phyloP scores from a whole-genome alignment of 73 alveolate genomes.

The Halteria grandinella region DNA sequence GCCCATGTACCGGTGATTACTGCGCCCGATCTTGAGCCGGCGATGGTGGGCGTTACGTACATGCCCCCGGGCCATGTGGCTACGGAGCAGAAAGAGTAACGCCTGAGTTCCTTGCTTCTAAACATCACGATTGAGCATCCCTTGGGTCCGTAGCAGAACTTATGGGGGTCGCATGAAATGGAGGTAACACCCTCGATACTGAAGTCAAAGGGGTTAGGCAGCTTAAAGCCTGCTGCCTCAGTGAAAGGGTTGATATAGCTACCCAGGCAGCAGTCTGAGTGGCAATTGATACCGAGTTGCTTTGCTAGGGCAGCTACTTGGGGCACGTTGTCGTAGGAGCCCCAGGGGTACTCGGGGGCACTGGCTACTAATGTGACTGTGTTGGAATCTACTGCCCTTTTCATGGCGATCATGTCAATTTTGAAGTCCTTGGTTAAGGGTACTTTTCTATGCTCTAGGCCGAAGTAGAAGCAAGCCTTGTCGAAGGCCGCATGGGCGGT shows the following conservation, averaged over 20 bases:
- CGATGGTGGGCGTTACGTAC: slow-evolving; percentile 86
- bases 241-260: slow-evolving; percentile 92
- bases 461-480: slow-evolving; percentile 92
- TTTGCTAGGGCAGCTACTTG: slow-evolving; percentile 81
- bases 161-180: slow-evolving; percentile 98
- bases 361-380: slow-evolving; percentile 91
- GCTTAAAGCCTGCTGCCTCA: slow-evolving; percentile 82
- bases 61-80: slow-evolving; percentile 95
- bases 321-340: slow-evolving; percentile 90
- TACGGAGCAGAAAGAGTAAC: slow-evolving; percentile 77
- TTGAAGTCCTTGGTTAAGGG: slow-evolving; percentile 67
- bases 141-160: slow-evolving; percentile 98
- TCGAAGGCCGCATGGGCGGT: slow-evolving; percentile 97
- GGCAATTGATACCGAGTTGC: slow-evolving; percentile 78
- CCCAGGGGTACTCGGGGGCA: slow-evolving; percentile 94
- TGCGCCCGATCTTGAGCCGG: slow-evolving; percentile 96
- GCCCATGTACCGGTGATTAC: slow-evolving; percentile 97
- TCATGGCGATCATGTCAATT: slow-evolving; percentile 74
- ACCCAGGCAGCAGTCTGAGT: slow-evolving; percentile 95
- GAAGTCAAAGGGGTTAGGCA: slow-evolving; percentile 92
- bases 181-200: slow-evolving; percentile 97
- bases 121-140: slow-evolving; percentile 94
- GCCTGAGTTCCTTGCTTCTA: slow-evolving; percentile 87
- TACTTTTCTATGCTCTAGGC: slow-evolving; percentile 83
- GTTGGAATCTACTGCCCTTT: slow-evolving; percentile 73